These are phyloP conservation scores for Ogataea paraovalis DNA, from an alignment of 805 yeast species.

Conservation along the genomic window DNA sequence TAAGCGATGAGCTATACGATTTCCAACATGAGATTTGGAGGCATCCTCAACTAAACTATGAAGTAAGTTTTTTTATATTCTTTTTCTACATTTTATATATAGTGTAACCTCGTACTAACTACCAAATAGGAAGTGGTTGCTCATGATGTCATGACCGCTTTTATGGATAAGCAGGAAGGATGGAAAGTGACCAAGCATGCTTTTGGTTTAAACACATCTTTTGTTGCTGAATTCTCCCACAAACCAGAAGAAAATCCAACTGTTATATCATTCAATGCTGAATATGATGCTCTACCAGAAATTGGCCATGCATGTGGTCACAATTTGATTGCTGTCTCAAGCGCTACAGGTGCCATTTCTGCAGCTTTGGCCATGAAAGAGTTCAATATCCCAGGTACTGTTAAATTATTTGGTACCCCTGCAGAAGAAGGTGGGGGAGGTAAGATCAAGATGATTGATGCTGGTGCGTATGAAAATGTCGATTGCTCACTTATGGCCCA, in stretches of 20 bases:
- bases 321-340: constrained; percentile 25
- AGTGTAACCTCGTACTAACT: background rate
- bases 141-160: constrained; percentile 21
- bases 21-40: constrained; percentile 19
- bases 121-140: constrained; percentile 21
- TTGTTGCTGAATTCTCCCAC: constrained; percentile 15
- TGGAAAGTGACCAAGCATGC: constrained; percentile 25
- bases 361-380: constrained; percentile 20
- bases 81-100: too few species aligned
- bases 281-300: constrained; percentile 28
- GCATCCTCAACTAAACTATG: constrained; percentile 18
- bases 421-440: constrained; percentile 31
- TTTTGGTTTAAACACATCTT: constrained; percentile 24
- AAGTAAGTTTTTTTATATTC: constrained; percentile 7
- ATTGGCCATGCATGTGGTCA: constrained; percentile 32
- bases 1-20: constrained; percentile 6
- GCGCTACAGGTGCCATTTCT: constrained; percentile 20
- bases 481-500: constrained; percentile 28
- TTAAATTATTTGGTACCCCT: constrained; percentile 29
- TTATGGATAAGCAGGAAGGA: constrained; percentile 19
- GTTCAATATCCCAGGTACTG: constrained; percentile 24
- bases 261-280: constrained; percentile 25
- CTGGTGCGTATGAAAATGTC: constrained; percentile 25
- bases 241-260: constrained; percentile 10
- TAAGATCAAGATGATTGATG: constrained; percentile 20